A percentile compares a stretch with the other conserved stretches of the same genome.
These are phyloP conservation scores for Dimargaris cristalligena DNA, from an alignment of 192 early-diverging fungal genomes.

Conservation along the genomic window DNA sequence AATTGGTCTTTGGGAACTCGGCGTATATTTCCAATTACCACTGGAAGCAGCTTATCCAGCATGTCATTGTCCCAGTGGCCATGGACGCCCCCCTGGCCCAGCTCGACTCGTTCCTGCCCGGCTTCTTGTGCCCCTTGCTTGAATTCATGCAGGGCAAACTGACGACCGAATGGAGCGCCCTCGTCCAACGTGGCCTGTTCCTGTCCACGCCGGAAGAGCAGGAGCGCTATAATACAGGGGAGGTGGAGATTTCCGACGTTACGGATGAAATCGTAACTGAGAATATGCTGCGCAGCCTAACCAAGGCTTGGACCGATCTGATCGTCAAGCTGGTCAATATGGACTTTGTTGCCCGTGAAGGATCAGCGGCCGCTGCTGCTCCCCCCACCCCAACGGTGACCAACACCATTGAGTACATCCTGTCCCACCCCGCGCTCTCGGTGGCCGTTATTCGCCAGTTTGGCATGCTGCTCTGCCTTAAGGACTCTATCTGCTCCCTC, in stretches of 20 bases:
- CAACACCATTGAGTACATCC: not conserved
- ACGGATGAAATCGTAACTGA: slow-evolving; percentile 7
- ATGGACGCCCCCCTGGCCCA: not conserved
- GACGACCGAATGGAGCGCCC: slow-evolving; percentile 1
- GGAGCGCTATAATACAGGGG: not conserved
- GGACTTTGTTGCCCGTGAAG: not conserved
- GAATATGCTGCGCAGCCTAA: slow-evolving; percentile 3
- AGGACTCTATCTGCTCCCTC: slow-evolving; percentile 4
- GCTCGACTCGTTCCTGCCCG: not conserved
- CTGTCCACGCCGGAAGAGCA: slow-evolving; percentile 7
- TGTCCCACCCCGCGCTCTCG: not conserved
- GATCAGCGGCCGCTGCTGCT: not conserved
- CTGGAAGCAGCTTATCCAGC: slow-evolving; percentile 2
- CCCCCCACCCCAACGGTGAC: not conserved
- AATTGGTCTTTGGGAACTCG: not conserved
- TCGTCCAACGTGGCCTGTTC: slow-evolving; percentile 3
- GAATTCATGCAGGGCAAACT: slow-evolving; percentile 3
- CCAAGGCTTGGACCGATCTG: slow-evolving; percentile 3
- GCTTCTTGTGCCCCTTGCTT: not conserved
- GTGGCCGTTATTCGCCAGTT: not conserved
- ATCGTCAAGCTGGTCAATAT: not conserved
- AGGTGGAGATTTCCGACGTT: not conserved
- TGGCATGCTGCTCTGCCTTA: not conserved
- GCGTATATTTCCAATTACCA: slow-evolving; percentile 1
- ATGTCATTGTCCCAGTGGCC: not conserved